These are phyloP conservation scores for Perilla frutescens DNA, from an alignment of 257 asterid species.

Conservation along the genomic window DNA sequence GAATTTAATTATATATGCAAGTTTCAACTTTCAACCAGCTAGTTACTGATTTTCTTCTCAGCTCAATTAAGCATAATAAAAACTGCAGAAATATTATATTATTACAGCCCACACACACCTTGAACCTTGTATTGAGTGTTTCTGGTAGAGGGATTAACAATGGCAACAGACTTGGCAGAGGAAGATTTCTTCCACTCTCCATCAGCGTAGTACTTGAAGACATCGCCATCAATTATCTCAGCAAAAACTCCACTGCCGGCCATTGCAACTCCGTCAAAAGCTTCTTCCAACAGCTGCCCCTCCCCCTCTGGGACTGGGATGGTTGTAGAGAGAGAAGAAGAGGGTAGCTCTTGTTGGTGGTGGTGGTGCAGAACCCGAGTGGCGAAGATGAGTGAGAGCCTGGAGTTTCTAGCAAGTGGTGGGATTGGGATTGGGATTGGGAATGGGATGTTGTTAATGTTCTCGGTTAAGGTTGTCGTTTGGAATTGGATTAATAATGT, in stretches of 20 bases:
- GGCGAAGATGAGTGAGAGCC: conserved; percentile 16
- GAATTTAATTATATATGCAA: too few species aligned
- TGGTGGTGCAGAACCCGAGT: conserved; percentile 40
- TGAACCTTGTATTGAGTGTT: conserved; percentile 90
- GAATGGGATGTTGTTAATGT: not conserved
- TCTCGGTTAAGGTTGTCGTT: not conserved
- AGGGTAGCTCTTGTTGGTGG: not conserved
- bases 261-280: conserved; percentile 47
- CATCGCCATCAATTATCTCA: conserved; percentile 82
- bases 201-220: conserved; percentile 73
- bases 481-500: not conserved
- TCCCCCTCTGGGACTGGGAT: not conserved
- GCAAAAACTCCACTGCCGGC: conserved; percentile 84
- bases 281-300: not conserved
- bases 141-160: conserved; percentile 86
- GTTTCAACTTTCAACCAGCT: too few species aligned
- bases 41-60: too few species aligned
- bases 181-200: conserved; percentile 88
- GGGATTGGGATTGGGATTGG: not conserved
- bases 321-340: conserved; percentile 25
- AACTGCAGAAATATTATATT: too few species aligned
- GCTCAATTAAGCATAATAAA: too few species aligned
- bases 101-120: conserved; percentile 49
- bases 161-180: conserved; percentile 79
- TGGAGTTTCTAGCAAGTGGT: conserved; percentile 8